Conservation (phyloP, 345 rosid genomes). For the Jatropha curcas region DNA sequence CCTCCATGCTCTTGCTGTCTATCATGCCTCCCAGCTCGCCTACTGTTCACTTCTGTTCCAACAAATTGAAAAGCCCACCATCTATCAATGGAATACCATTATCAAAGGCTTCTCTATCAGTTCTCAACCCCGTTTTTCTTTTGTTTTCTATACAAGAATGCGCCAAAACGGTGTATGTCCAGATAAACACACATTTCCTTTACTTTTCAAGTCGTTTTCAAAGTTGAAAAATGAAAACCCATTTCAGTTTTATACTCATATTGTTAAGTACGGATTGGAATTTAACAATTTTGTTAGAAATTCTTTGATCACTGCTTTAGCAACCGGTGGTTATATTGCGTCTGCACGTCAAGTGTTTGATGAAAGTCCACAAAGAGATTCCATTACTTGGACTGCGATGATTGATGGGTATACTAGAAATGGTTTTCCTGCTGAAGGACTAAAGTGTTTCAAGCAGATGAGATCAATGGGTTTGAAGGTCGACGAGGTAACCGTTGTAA, state of each 20-base stretch:
- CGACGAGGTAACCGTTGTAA: slow-evolving; percentile 32
- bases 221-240: slow-evolving; percentile 27
- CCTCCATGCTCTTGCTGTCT: not conserved
- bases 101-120: slow-evolving; percentile 30
- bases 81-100: slow-evolving; percentile 29
- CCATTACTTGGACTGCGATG: slow-evolving; percentile 43
- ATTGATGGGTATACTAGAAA: slow-evolving; percentile 34
- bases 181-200: slow-evolving; percentile 33
- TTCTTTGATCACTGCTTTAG: slow-evolving; percentile 30
- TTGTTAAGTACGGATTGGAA: slow-evolving; percentile 34
- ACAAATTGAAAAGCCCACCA: not conserved
- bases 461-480: slow-evolving; percentile 23
- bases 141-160: slow-evolving; percentile 28
- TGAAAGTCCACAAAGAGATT: slow-evolving; percentile 26
- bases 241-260: slow-evolving; percentile 24
- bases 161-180: slow-evolving; percentile 25
- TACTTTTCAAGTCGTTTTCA: slow-evolving; percentile 35
- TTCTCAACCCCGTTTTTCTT: slow-evolving; percentile 21
- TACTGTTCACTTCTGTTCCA: not conserved
- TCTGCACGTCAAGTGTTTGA: slow-evolving; percentile 32
- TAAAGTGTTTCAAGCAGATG: slow-evolving; percentile 28
- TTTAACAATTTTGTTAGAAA: slow-evolving; percentile 36
- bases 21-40: not conserved
- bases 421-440: slow-evolving; percentile 25
- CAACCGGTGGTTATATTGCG: slow-evolving; percentile 19